Conservation (phyloP, 1,139 yeast genomes). For the Yamadazyma blattariae region DNA sequence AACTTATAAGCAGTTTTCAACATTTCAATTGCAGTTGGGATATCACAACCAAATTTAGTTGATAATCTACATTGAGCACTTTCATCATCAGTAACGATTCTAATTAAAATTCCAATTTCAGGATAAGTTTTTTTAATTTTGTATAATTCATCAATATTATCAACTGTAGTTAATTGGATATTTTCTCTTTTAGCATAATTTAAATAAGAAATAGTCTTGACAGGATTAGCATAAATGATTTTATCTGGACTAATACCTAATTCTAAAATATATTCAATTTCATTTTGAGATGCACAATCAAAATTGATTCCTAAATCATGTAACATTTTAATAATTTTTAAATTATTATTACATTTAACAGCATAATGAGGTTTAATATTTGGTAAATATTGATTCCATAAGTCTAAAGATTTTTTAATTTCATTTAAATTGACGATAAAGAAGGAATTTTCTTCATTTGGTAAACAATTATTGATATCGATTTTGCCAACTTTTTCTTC, state of each 20-base stretch:
- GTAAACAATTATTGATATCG: conserved; percentile 59
- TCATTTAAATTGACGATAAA: conserved; percentile 85
- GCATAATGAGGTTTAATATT: conserved; percentile 84
- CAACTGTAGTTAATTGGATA: conserved; percentile 81
- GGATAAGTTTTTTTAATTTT: conserved; percentile 74
- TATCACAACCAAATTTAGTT: conserved; percentile 83
- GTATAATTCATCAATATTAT: conserved; percentile 78
- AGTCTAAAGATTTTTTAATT: conserved; percentile 53
- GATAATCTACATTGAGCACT: conserved; percentile 84
- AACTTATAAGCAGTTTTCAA: conserved; percentile 62
- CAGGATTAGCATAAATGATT: conserved; percentile 91
- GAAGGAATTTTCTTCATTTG: conserved; percentile 85
- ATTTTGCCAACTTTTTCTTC: conserved; percentile 19
- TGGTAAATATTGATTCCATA: conserved; percentile 69
- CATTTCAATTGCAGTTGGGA: conserved; percentile 53
- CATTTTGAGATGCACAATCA: conserved; percentile 91
- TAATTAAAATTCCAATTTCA: conserved; percentile 62
- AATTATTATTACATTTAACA: conserved; percentile 87
- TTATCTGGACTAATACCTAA: conserved; percentile 63
- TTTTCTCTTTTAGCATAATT: conserved; percentile 59
- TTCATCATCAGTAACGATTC: conserved; percentile 90
- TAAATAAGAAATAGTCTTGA: conserved; percentile 80
- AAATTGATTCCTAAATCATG: conserved; percentile 69
- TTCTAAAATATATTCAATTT: conserved; percentile 64
- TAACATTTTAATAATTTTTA: conserved; percentile 54